phyloP scores from a whole-genome alignment of 192 early-diverging fungal genomes.

The Glomus cerebriforme region DNA sequence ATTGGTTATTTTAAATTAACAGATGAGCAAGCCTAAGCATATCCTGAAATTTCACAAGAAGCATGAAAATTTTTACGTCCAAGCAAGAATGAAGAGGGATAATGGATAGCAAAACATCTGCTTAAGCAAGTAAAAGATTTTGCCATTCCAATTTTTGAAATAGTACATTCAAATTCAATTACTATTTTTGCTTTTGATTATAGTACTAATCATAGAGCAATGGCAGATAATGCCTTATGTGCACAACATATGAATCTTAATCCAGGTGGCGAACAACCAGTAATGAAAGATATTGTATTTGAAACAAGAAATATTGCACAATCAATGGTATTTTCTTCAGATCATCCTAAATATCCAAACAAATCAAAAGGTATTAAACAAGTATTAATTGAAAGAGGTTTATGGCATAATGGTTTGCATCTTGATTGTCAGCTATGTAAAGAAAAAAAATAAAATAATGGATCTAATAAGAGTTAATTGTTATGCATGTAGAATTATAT shows the following conservation, averaged over 20 bases:
- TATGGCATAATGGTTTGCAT: no score
- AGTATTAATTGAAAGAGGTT: constrained; percentile 11
- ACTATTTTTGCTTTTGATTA: background rate
- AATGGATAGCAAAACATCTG: background rate
- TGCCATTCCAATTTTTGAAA: background rate
- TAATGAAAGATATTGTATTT: no score
- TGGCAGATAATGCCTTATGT: no score
- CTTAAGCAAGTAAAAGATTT: background rate
- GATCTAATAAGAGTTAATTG: no score
- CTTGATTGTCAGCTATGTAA: background rate
- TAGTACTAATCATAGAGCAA: no score
- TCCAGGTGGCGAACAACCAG: no score
- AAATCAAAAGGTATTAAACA: constrained; percentile 17
- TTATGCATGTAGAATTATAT: no score
- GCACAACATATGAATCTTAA: no score
- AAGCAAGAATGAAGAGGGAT: background rate
- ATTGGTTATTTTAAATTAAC: background rate
- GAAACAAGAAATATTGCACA: background rate
- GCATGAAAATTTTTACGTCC: background rate
- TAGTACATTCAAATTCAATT: background rate
- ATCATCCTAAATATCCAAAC: background rate
- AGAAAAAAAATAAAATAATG: no score
- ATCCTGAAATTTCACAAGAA: background rate
- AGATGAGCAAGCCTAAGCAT: background rate
- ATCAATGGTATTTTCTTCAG: background rate